A percentile compares a stretch with the other conserved stretches of the same genome.
Evolutionary conservation across 75 land plant genomes (phyloP).

Genomic region (Larix kaempferi): DNA sequence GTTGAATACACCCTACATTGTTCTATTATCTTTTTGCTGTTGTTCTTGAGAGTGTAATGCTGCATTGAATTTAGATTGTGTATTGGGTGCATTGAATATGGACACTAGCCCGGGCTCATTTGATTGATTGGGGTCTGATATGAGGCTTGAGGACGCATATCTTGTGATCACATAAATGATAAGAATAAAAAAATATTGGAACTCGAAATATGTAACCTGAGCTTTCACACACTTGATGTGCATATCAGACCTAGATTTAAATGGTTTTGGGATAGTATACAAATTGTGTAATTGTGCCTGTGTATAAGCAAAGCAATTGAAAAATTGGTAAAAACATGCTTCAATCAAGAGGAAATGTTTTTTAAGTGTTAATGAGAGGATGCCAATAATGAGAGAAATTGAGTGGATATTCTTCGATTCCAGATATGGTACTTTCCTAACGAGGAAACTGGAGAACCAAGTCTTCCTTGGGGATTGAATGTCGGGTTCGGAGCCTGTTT

Average conservation of each 20-base stretch:
- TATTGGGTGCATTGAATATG: no score
- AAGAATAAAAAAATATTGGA: no score
- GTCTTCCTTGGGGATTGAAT: conserved; percentile 30
- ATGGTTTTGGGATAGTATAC: not conserved
- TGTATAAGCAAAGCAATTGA: not conserved
- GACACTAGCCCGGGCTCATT: no score
- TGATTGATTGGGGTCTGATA: no score
- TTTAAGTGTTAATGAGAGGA: not conserved
- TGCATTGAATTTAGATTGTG: not conserved
- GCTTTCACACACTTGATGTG: not conserved
- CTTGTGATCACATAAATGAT: no score
- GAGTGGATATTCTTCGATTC: not conserved
- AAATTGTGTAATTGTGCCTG: not conserved
- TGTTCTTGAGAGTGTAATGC: not conserved
- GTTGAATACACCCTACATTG: not conserved
- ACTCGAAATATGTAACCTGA: not conserved
- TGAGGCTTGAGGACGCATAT: no score
- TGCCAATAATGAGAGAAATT: not conserved
- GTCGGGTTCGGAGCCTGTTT: conserved; percentile 30
- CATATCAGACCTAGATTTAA: not conserved
- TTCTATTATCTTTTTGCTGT: not conserved
- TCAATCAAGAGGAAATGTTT: not conserved
- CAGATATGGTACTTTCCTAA: conserved; percentile 45
- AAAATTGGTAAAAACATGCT: no score
- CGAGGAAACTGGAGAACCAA: conserved; percentile 20